Percentiles rank a stretch among this genome's conserved stretches.
Evolutionary conservation across 495 filamentous ascomycete species (phyloP).

Genomic region (Glarea lozoyensis): DNA sequence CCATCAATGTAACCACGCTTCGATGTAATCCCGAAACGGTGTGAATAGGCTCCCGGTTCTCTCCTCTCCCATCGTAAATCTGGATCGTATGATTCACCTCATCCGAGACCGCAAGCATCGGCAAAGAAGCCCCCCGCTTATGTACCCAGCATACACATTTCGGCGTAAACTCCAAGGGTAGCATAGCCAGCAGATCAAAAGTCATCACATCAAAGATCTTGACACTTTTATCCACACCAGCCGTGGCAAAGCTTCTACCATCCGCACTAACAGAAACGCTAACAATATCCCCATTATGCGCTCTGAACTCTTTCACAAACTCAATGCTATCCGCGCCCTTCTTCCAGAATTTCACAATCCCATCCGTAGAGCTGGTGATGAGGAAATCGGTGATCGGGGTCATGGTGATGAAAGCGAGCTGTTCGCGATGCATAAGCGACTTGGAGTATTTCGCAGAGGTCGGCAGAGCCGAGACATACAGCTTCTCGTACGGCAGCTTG

Average conservation of each 20-base stretch:
- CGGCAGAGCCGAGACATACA: constrained; percentile 87
- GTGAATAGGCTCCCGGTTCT: constrained; percentile 60
- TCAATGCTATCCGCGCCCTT: constrained; percentile 85
- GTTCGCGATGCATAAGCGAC: constrained; percentile 97
- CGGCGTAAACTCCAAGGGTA: constrained; percentile 64
- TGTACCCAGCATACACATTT: constrained; percentile 91
- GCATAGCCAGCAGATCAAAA: constrained; percentile 80
- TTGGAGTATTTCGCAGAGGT: constrained; percentile 79
- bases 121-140: constrained; percentile 74
- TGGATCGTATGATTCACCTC: constrained; percentile 60
- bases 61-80: constrained; percentile 85
- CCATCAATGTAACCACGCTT: constrained; percentile 69
- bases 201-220: constrained; percentile 96
- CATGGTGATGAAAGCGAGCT: constrained; percentile 75
- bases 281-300: constrained; percentile 77
- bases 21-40: constrained; percentile 67
- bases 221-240: constrained; percentile 75
- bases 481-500: constrained; percentile 85
- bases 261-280: constrained; percentile 78
- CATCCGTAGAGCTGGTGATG: constrained; percentile 87
- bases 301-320: constrained; percentile 96
- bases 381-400: constrained; percentile 89
- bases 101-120: constrained; percentile 84
- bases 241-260: constrained; percentile 88
- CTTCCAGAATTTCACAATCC: constrained; percentile 98